phyloP scores from a whole-genome alignment of 2,329 filamentous ascomycete genomes.

The Aspergillus unguis region DNA sequence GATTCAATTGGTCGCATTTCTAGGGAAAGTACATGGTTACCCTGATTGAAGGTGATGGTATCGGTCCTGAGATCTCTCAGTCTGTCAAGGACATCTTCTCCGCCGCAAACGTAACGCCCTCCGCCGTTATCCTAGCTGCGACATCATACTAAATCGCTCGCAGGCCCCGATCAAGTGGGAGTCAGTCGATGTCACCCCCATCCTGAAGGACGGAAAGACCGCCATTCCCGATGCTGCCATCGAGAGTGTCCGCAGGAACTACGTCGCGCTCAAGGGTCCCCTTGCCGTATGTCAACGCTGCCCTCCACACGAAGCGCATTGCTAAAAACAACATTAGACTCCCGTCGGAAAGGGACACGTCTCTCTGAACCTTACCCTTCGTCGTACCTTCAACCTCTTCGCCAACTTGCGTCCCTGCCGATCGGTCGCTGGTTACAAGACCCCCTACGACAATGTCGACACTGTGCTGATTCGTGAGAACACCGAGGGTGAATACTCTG shows the following conservation, averaged over 20 bases:
- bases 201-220: conserved; percentile 91
- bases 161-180: conserved; percentile 95
- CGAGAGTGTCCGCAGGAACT: conserved; percentile 89
- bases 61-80: conserved; percentile 95
- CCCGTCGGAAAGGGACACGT: conserved; percentile 98
- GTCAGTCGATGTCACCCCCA: conserved; percentile 90
- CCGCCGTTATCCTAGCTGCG: neutral
- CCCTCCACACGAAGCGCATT: neutral
- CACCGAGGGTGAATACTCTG: conserved; percentile 99
- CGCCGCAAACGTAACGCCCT: conserved; percentile 71
- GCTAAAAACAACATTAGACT: conserved; percentile 56
- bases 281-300: conserved; percentile 67
- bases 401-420: conserved; percentile 98
- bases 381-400: conserved; percentile 99
- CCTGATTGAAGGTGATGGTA: conserved; percentile 98
- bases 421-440: conserved; percentile 96
- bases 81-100: conserved; percentile 98
- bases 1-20: conserved; percentile 15
- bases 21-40: conserved; percentile 95
- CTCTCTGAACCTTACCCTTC: conserved; percentile 96
- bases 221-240: conserved; percentile 92
- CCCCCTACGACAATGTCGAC: conserved; percentile 94
- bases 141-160: conserved; percentile 30
- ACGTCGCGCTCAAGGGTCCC: conserved; percentile 96
- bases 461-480: conserved; percentile 98